Evolutionary conservation across 2,329 filamentous ascomycete genomes (phyloP), one percentile per base, ranked within the genome.

Genomic region (Fusarium annulatum): DNA sequence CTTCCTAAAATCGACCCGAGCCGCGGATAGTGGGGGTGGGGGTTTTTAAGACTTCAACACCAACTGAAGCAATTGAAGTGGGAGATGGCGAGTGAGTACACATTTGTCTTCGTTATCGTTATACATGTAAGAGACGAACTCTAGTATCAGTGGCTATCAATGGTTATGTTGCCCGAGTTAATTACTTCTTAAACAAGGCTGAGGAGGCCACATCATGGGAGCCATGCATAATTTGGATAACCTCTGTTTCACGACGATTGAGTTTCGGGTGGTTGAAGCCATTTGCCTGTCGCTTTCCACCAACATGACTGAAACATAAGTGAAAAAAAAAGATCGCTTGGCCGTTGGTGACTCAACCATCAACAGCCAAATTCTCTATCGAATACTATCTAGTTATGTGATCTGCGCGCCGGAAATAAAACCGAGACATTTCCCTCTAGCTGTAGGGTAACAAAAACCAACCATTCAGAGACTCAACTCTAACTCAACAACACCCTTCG

Each of bases 1-100:
- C 71, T 73, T 74, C 71, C 67, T 58, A 71, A 74, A 74, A 53
- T 73, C 38, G 65, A 70, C 26, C 56, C 53, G 39, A 56, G 34
- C 61, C 21, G 46, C 71, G 70, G 65, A 67, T 73, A 73, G 71
- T 73, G 71, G 71, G 71, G 71, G 71, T 43, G 58, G 71, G 61
- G 61, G 34, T 57, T 34, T 34, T 6, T 14, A 14, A 26, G 19
- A 23, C 46, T 60, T 34, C 9, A 55, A 55, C 34, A 55, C 46
- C 36, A 59, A 28, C 19, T 38, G 33, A 51, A 59, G 42, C 23
- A 38, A 34, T 3, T 33, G 26, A 33, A 43, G 28, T 33, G 9
- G 7, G 7, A 33, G 30, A 49, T n/a, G 8, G 16, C 28, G 23
- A 33, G 30, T 19, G 18, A 16, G n/a, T 36, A 34, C 11, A 21